phyloP scores from a whole-genome alignment of 306 rosid genomes.

The Dryas alaskensis region DNA sequence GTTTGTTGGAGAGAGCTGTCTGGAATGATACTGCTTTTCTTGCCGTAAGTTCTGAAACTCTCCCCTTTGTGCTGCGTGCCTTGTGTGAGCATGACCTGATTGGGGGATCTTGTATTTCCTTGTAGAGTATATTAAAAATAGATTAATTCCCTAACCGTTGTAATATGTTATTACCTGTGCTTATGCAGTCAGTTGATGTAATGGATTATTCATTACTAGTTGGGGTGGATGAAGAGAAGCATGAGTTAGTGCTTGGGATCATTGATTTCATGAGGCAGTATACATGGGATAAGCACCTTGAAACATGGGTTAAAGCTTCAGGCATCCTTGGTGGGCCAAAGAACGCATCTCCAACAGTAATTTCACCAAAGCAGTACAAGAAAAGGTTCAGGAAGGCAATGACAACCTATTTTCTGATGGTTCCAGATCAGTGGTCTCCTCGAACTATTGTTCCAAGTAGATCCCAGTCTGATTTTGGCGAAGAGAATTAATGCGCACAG shows the following conservation, averaged over 20 bases:
- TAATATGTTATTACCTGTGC: conserved; percentile 13
- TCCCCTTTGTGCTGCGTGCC: neutral
- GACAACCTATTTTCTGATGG: conserved; percentile 93
- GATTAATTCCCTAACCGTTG: conserved; percentile 9
- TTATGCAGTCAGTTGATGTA: conserved; percentile 79
- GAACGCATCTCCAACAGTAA: conserved; percentile 82
- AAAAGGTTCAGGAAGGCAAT: conserved; percentile 96
- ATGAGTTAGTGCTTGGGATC: conserved; percentile 88
- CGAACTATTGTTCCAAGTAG: conserved; percentile 47
- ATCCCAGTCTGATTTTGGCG: conserved; percentile 69
- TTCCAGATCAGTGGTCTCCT: conserved; percentile 96
- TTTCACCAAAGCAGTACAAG: conserved; percentile 92
- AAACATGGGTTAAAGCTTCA: conserved; percentile 95
- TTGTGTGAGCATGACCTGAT: neutral
- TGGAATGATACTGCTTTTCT: conserved; percentile 97
- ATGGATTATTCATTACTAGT: conserved; percentile 97
- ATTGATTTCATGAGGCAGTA: conserved; percentile 98
- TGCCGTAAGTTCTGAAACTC: conserved; percentile 62
- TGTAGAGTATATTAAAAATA: neutral
- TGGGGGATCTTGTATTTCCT: neutral
- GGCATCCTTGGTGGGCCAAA: conserved; percentile 97
- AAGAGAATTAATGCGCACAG: conserved; percentile 43
- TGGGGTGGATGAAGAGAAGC: conserved; percentile 92
- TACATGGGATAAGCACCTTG: conserved; percentile 99
- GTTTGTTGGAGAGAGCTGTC: conserved; percentile 86